Evolutionary conservation across 768 basidiomycete species (phyloP).

Genomic region (Pleurotus citrinopileatus): DNA sequence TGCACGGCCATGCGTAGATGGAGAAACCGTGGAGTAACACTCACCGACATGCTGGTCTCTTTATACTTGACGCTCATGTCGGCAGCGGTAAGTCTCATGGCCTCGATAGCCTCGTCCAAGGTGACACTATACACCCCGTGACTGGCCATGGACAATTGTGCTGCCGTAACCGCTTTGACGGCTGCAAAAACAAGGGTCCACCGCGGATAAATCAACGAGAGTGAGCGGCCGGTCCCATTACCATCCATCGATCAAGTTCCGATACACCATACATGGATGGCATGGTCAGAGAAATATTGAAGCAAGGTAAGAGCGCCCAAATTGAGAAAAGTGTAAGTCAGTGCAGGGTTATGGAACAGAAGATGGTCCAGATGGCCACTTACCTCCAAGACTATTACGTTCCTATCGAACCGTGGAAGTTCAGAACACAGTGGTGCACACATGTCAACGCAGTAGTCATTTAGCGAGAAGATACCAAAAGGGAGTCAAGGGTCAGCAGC

Average conservation of each 20-base stretch:
- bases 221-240: neutral
- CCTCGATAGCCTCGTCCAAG: slow-evolving; percentile 93
- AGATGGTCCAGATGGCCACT: slow-evolving; percentile 11
- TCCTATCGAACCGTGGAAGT: slow-evolving; percentile 42
- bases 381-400: slow-evolving; percentile 84
- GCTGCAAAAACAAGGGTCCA: slow-evolving; percentile 39
- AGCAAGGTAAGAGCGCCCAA: neutral
- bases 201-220: no score
- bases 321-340: no score
- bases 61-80: slow-evolving; percentile 97
- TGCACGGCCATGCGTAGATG: neutral
- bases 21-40: slow-evolving; percentile 22
- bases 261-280: neutral
- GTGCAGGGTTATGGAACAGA: no score
- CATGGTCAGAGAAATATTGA: no score
- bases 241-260: neutral
- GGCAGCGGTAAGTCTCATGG: slow-evolving; percentile 89
- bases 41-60: slow-evolving; percentile 88
- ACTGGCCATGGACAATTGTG: slow-evolving; percentile 92
- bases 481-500: neutral
- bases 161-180: slow-evolving; percentile 91
- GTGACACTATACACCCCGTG: slow-evolving; percentile 84
- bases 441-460: neutral
- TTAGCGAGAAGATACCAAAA: neutral
- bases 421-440: neutral